A percentile compares a stretch with the other conserved stretches of the same genome.
Conservation (phyloP, 2,329 filamentous ascomycete genomes). For the Microsporum ferrugineum region DNA sequence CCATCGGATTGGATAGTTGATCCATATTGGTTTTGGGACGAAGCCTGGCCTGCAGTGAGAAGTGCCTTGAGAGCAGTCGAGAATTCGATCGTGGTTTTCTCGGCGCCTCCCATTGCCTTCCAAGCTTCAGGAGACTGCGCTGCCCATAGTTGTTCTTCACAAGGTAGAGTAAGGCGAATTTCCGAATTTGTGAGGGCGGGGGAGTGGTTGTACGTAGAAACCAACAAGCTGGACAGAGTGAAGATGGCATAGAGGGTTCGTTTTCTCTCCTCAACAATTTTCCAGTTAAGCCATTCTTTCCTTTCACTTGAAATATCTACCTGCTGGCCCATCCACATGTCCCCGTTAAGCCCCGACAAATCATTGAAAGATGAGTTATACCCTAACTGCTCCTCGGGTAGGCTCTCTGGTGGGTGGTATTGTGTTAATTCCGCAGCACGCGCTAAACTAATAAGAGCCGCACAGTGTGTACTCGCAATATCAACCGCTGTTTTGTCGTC, state of each 20-base stretch:
- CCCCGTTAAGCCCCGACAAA: slow-evolving; percentile 44
- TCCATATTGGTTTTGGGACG: slow-evolving; percentile 32
- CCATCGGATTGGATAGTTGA: slow-evolving; percentile 37
- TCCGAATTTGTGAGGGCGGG: slow-evolving; percentile 90
- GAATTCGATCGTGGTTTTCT: slow-evolving; percentile 64
- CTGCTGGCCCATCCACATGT: slow-evolving; percentile 28
- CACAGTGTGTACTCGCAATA: slow-evolving; percentile 84
- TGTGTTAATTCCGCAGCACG: slow-evolving; percentile 69
- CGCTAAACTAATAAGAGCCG: slow-evolving; percentile 79
- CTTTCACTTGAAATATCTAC: slow-evolving; percentile 26
- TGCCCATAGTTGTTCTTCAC: slow-evolving; percentile 81
- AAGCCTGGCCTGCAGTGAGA: slow-evolving; percentile 55
- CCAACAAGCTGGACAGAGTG: slow-evolving; percentile 77
- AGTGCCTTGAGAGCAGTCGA: slow-evolving; percentile 70
- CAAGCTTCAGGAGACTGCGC: slow-evolving; percentile 77
- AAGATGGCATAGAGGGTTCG: slow-evolving; percentile 87
- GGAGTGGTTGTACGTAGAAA: slow-evolving; percentile 85
- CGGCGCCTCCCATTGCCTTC: slow-evolving; percentile 61
- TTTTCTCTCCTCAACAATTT: slow-evolving; percentile 77
- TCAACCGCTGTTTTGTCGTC: slow-evolving; percentile 83
- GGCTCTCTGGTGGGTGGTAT: slow-evolving; percentile 28
- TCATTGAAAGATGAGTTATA: slow-evolving; percentile 42
- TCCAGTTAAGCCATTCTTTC: slow-evolving; percentile 78
- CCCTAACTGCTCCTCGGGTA: slow-evolving; percentile 31
- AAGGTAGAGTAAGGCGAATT: slow-evolving; percentile 77